Evolutionary conservation across 139 green algal genomes (phyloP).

Genomic region (Chloropicon primus): DNA sequence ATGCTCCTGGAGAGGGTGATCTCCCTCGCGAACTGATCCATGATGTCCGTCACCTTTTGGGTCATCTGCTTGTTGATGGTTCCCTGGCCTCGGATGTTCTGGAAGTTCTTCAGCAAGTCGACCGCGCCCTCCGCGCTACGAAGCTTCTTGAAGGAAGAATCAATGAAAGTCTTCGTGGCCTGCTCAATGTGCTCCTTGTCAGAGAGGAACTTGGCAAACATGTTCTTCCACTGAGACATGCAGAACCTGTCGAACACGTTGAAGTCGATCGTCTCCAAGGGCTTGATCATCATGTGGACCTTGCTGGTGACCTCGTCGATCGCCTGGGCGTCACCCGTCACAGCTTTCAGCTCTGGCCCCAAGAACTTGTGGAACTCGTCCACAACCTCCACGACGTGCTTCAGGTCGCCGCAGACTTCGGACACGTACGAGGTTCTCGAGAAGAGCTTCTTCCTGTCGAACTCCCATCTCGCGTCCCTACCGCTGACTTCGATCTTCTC

Average conservation of each 20-base stretch:
- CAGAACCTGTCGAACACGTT: constrained; percentile 55
- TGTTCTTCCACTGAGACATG: constrained; percentile 38
- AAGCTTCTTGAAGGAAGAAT: constrained; percentile 84
- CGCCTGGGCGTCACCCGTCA: constrained; percentile 49
- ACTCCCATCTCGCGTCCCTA: constrained; percentile 80
- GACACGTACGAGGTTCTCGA: constrained; percentile 71
- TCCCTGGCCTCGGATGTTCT: constrained; percentile 63
- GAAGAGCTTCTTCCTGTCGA: constrained; percentile 72
- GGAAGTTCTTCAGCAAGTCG: constrained; percentile 81
- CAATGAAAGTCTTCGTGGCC: constrained; percentile 63
- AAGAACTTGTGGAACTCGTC: constrained; percentile 83
- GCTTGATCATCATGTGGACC: constrained; percentile 69
- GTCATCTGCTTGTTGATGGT: constrained; percentile 73
- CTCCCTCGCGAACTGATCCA: constrained; percentile 27
- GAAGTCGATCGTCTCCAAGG: constrained; percentile 43
- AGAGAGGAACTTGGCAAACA: constrained; percentile 45
- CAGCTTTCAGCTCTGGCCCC: constrained; percentile 78
- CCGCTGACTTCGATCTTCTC: constrained; percentile 73
- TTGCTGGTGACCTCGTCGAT: constrained; percentile 22
- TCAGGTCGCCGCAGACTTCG: constrained; percentile 62
- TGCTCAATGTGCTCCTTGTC: constrained; percentile 55
- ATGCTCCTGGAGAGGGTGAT: not conserved
- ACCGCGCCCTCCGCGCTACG: constrained; percentile 65
- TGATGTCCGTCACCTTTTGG: constrained; percentile 73
- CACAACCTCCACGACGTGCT: constrained; percentile 65